Conservation (phyloP, 2,329 filamentous ascomycete species). For the Stagonosporopsis chrysanthemi region DNA sequence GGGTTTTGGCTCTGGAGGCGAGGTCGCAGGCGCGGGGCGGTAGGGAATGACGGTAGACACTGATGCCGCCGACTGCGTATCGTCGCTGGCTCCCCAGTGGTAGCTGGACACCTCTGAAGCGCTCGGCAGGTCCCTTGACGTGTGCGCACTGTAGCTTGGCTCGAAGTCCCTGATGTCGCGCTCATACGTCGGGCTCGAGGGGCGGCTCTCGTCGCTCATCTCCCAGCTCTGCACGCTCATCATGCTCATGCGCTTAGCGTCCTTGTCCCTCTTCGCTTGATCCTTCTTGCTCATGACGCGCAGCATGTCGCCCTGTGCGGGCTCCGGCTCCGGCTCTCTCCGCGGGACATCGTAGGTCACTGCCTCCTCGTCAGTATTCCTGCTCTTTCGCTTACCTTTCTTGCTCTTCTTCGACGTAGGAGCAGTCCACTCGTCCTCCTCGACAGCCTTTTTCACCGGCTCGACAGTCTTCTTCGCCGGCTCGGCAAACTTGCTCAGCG, state of each 20-base stretch:
- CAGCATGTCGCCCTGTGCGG: constrained; percentile 27
- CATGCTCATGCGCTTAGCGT: constrained; percentile 37
- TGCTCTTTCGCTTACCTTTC: constrained; percentile 39
- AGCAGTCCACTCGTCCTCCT: constrained; percentile 25
- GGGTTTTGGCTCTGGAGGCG: background rate
- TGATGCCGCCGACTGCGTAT: constrained; percentile 11
- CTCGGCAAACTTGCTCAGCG: constrained; percentile 16
- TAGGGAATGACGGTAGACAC: constrained; percentile 17
- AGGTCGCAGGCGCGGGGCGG: background rate
- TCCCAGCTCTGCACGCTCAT: constrained; percentile 42
- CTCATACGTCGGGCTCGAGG: constrained; percentile 38
- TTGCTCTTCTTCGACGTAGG: constrained; percentile 29
- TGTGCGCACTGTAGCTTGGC: background rate
- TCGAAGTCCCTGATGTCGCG: constrained; percentile 37
- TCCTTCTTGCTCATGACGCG: constrained; percentile 50
- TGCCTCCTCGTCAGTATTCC: constrained; percentile 34
- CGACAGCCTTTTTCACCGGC: no score
- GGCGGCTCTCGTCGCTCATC: constrained; percentile 35
- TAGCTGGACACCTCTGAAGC: constrained; percentile 16
- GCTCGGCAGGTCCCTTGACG: constrained; percentile 11
- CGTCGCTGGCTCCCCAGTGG: constrained; percentile 14
- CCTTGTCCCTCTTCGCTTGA: constrained; percentile 45
- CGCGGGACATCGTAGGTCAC: constrained; percentile 27
- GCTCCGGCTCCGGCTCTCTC: constrained; percentile 21
- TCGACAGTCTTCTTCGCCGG: constrained; percentile 46